Conservation (phyloP, 805 yeast species). For the Ogataea neopini region DNA sequence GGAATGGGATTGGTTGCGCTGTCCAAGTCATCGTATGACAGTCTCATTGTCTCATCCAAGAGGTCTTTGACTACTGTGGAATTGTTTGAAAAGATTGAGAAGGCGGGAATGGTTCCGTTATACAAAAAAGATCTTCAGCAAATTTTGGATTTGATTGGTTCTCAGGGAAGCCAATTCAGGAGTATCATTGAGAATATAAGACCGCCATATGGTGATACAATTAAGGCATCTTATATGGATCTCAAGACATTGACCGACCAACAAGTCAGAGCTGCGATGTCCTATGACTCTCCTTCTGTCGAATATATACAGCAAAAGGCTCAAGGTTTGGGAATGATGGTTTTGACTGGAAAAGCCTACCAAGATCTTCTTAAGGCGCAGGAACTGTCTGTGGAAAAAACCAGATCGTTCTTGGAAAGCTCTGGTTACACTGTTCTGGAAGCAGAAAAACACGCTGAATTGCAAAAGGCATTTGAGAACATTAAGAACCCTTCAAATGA, state of each 20-base stretch:
- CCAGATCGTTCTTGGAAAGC: slow-evolving; percentile 10
- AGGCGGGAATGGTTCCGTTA: slow-evolving; percentile 26
- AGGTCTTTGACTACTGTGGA: slow-evolving; percentile 30
- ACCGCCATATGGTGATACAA: slow-evolving; percentile 24
- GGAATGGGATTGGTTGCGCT: slow-evolving; percentile 29
- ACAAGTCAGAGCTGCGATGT: slow-evolving; percentile 16
- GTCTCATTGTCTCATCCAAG: slow-evolving; percentile 30
- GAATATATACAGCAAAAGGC: slow-evolving; percentile 32
- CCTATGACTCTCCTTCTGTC: slow-evolving; percentile 28
- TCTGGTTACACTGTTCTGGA: slow-evolving; percentile 20
- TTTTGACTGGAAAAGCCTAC: slow-evolving; percentile 14
- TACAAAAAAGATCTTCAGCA: slow-evolving; percentile 23
- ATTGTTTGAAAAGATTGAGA: slow-evolving; percentile 28
- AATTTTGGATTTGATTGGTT: slow-evolving; percentile 18
- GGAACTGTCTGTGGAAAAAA: slow-evolving; percentile 12
- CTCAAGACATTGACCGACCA: slow-evolving; percentile 23
- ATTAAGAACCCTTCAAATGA: slow-evolving; percentile 26
- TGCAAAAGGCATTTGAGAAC: slow-evolving; percentile 3
- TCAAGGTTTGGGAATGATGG: slow-evolving; percentile 17
- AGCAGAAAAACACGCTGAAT: slow-evolving; percentile 10
- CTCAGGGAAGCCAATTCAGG: slow-evolving; percentile 23
- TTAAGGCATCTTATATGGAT: slow-evolving; percentile 31
- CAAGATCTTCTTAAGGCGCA: neutral
- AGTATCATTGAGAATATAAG: slow-evolving; percentile 12
- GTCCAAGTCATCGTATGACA: slow-evolving; percentile 29